Evolutionary conservation across 805 yeast genomes (phyloP).

Genomic region (Lipomyces sp.): DNA sequence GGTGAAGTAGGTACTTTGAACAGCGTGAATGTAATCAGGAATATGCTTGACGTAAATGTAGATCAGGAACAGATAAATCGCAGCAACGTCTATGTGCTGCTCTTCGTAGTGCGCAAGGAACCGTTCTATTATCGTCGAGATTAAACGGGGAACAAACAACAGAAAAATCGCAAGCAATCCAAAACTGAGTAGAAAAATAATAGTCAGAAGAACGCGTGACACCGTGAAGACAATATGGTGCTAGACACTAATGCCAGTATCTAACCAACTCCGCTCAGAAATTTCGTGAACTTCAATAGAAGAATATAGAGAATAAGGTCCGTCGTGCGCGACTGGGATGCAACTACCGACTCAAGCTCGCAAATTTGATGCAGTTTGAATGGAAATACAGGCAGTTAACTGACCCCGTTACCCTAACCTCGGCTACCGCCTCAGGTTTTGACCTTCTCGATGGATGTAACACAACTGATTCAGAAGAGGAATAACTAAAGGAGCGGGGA

Average conservation of each 20-base stretch:
- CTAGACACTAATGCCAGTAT: conserved; percentile 1
- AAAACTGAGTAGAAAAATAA: background rate
- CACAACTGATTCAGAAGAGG: no score
- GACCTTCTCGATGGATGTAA: no score
- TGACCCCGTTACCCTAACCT: no score
- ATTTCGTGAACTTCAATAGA: background rate
- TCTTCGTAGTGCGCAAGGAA: conserved; percentile 2
- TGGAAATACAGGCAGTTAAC: background rate
- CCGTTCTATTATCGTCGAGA: background rate
- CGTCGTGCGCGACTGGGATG: background rate
- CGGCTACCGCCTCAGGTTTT: no score
- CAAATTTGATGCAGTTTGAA: background rate
- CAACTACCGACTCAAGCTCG: background rate
- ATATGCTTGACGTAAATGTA: background rate
- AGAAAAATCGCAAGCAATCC: background rate
- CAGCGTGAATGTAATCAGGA: conserved; percentile 3
- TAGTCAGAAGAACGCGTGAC: background rate
- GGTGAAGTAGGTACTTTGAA: background rate
- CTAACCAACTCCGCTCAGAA: background rate
- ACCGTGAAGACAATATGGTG: background rate
- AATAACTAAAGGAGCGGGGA: no score
- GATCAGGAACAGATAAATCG: background rate
- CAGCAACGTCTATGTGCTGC: background rate
- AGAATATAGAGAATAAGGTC: background rate
- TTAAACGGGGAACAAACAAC: background rate